Base-by-base conservation (phyloP, 495 filamentous ascomycete genomes). In the Halenospora varia region DNA sequence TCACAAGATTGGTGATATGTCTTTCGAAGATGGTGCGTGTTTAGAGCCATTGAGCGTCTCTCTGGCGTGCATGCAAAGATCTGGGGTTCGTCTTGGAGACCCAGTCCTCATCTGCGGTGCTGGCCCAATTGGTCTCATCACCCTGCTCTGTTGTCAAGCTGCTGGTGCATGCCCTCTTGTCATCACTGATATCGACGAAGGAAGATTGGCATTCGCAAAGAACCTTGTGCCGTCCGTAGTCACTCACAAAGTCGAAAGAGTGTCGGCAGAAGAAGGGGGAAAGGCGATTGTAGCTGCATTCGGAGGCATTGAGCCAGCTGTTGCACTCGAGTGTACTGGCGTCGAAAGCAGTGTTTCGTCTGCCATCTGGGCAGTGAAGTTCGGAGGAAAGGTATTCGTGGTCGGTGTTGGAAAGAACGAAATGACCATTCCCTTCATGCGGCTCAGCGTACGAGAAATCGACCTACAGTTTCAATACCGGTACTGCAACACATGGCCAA, bases 381-480 rank as follows among this genome's bases (percentile, higher is more conserved):
- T 96, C 64, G 92, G 91, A 55, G 92, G 92, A 54, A 94, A 92
- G 76, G 92, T 97, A 29, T 96, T 96, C 65, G 85, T 96, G 46
- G 91, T 94, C 62, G 92, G 92, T 23, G 92, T 96, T 2, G 92
- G 92, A 60, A 94, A 88, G 84, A 90, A 90, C 66, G 90, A 96
- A 81, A 92, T 96, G 79, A 88, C 83, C 67, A 87, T 96, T 60
- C 92, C 92, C 39, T 97, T 96, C 73, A 96, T 96, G 90, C 79
- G 90, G 61, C 77, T 89, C 25, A 92, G 87, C 66, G 93, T 90
- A 13, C 81, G 89, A 65, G 93, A 97, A 75, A 85, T 97, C 64
- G 93, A 96, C 70, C 73, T 97, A 55, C 88, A 92, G 75, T 95
- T 96, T 74, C 93, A 96, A 78, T 96, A 97, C 75, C 83, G 93